These are phyloP conservation scores for Pistacia atlantica DNA, from an alignment of 345 rosid species.

Conservation along the genomic window DNA sequence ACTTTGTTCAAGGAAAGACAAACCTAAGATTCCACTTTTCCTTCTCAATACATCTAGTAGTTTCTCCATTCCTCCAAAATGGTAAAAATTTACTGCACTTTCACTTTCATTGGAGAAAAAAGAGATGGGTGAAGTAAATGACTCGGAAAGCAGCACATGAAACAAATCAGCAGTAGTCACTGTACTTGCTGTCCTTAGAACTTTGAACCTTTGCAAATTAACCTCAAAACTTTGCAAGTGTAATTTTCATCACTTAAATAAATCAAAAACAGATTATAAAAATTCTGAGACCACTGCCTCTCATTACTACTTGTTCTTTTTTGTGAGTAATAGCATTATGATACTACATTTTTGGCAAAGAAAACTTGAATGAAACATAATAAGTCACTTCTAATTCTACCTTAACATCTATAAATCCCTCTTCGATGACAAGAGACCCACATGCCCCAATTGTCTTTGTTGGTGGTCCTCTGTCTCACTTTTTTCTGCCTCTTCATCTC, in stretches of 20 bases:
- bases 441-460: conserved; percentile 16
- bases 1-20: conserved; percentile 51
- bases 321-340: not conserved
- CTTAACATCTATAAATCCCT: conserved; percentile 26
- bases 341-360: conserved; percentile 18
- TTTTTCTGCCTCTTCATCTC: conserved; percentile 21
- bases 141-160: conserved; percentile 78
- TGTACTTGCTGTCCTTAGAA: conserved; percentile 36
- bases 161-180: conserved; percentile 51
- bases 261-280: not conserved
- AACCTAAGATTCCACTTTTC: conserved; percentile 86
- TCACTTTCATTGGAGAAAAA: conserved; percentile 50
- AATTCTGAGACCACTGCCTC: not conserved
- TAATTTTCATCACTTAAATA: not conserved
- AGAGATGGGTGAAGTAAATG: conserved; percentile 34
- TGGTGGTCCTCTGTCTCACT: conserved; percentile 10
- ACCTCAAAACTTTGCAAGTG: conserved; percentile 11
- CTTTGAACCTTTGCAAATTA: conserved; percentile 28
- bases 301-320: not conserved
- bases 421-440: conserved; percentile 18
- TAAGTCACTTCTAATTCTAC: conserved; percentile 2
- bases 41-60: conserved; percentile 67
- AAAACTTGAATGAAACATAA: conserved; percentile 22
- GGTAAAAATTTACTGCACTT: conserved; percentile 55
- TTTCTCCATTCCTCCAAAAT: conserved; percentile 44